Evolutionary conservation across 2,329 filamentous ascomycete genomes (phyloP).

Genomic region (Calonectria hawksworthii): DNA sequence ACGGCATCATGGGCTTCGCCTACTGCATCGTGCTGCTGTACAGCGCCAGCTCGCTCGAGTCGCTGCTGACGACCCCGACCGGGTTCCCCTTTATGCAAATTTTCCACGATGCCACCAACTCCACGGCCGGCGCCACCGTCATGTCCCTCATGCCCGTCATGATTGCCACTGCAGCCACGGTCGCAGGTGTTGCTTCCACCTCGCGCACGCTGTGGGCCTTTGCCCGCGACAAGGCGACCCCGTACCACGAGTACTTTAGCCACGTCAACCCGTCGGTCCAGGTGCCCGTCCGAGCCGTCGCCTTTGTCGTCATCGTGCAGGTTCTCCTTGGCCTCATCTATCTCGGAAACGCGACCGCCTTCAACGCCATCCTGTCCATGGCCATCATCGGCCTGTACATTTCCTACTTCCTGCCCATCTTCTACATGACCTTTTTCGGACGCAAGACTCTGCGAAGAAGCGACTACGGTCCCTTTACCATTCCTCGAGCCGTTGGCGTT

Average conservation of each 20-base stretch:
- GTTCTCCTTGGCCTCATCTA: constrained; percentile 55
- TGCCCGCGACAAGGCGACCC: constrained; percentile 53
- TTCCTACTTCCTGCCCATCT: constrained; percentile 58
- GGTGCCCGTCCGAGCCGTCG: constrained; percentile 51
- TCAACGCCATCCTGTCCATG: constrained; percentile 58
- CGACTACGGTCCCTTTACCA: constrained; percentile 43
- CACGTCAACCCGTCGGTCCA: constrained; percentile 48
- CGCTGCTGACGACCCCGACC: constrained; percentile 54
- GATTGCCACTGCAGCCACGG: constrained; percentile 48
- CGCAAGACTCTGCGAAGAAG: constrained; percentile 38
- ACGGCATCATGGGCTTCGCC: constrained; percentile 60
- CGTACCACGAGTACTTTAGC: constrained; percentile 54
- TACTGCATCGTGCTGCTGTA: constrained; percentile 60
- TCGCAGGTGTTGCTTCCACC: constrained; percentile 52
- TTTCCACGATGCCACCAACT: constrained; percentile 49
- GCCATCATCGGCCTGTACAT: constrained; percentile 59
- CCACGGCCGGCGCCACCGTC: constrained; percentile 42
- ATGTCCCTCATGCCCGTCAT: constrained; percentile 47
- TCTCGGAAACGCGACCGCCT: constrained; percentile 57
- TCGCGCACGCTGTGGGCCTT: constrained; percentile 57
- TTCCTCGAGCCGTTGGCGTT: constrained; percentile 51
- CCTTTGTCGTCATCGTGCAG: constrained; percentile 44
- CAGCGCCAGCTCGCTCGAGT: constrained; percentile 54
- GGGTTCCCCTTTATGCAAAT: constrained; percentile 61
- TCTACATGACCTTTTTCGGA: constrained; percentile 53